phyloP scores from a whole-genome alignment of 495 filamentous ascomycete genomes.

The Hypomontagnella monticulosa region DNA sequence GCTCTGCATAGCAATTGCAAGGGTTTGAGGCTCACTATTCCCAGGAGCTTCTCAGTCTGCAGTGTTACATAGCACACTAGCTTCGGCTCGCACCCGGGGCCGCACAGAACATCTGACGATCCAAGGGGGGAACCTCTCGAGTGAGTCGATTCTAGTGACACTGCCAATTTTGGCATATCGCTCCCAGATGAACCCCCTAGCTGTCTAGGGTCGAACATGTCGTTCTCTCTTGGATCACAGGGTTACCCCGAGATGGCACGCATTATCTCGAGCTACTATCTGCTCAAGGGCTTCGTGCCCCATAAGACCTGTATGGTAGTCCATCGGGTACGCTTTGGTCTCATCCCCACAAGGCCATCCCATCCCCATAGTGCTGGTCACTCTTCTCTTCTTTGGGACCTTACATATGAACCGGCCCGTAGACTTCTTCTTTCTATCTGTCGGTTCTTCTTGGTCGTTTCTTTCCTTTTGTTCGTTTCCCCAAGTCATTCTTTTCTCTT shows the following conservation, averaged over 20 bases:
- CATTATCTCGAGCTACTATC: conserved; percentile 30
- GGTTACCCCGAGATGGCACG: conserved; percentile 36
- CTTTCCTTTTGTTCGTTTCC: conserved; percentile 24
- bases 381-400: conserved; percentile 1
- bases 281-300: conserved; percentile 8
- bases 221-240: conserved; percentile 18
- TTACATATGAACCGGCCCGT: conserved; percentile 29
- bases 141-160: neutral
- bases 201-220: neutral
- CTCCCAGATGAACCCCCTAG: conserved; percentile 10
- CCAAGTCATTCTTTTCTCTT: conserved; percentile 30
- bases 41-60: conserved; percentile 1
- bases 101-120: conserved; percentile 23
- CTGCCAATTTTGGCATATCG: conserved; percentile 15
- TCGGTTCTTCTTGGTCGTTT: conserved; percentile 28
- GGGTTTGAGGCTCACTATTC: conserved; percentile 30
- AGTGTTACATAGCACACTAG: conserved; percentile 29
- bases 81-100: conserved; percentile 39
- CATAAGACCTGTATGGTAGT: conserved; percentile 28
- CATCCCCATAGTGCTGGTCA: conserved; percentile 19
- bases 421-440: conserved; percentile 15
- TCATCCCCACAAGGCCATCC: conserved; percentile 30
- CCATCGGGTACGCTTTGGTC: conserved; percentile 20
- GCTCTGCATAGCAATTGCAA: conserved; percentile 24
- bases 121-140: conserved; percentile 3